phyloP scores from a whole-genome alignment of 495 filamentous ascomycete genomes.

The Penicillium coprophilum region DNA sequence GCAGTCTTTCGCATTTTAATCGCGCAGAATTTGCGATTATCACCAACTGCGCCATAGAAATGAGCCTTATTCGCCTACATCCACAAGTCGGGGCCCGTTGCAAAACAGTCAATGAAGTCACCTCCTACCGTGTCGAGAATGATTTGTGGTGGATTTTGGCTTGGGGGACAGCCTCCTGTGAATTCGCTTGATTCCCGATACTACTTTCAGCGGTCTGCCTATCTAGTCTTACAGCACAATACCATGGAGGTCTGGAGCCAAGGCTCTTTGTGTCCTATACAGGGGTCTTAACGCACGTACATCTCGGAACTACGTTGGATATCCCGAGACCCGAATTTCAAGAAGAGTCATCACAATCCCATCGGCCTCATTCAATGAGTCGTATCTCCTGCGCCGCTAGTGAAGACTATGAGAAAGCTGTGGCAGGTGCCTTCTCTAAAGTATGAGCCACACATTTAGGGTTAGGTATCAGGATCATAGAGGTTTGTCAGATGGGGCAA shows the following conservation, averaged over 20 bases:
- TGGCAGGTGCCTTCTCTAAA: conserved; percentile 20
- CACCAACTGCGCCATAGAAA: conserved; percentile 39
- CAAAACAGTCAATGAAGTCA: conserved; percentile 1
- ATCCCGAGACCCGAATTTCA: background rate
- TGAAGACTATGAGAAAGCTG: conserved; percentile 14
- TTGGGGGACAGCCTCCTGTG: background rate
- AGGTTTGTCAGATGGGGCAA: conserved; percentile 27
- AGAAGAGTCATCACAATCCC: background rate
- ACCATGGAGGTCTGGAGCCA: background rate
- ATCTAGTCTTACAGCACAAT: background rate
- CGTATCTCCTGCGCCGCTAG: conserved; percentile 13
- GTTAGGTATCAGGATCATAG: background rate
- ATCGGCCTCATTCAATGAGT: background rate
- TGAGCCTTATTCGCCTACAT: conserved; percentile 5
- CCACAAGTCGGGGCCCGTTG: background rate
- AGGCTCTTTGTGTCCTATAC: background rate
- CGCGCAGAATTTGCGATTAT: conserved; percentile 27
- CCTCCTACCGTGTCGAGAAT: background rate
- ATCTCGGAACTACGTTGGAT: background rate
- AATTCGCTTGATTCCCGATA: background rate
- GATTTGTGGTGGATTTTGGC: background rate
- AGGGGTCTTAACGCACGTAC: background rate
- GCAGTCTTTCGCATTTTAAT: conserved; percentile 12
- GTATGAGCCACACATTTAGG: conserved; percentile 13
- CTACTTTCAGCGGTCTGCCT: background rate